Evolutionary conservation across 108 stramenopile species (phyloP), one percentile per base, ranked within the genome.

Genomic region (Cyclotella choctawhatcheeana): DNA sequence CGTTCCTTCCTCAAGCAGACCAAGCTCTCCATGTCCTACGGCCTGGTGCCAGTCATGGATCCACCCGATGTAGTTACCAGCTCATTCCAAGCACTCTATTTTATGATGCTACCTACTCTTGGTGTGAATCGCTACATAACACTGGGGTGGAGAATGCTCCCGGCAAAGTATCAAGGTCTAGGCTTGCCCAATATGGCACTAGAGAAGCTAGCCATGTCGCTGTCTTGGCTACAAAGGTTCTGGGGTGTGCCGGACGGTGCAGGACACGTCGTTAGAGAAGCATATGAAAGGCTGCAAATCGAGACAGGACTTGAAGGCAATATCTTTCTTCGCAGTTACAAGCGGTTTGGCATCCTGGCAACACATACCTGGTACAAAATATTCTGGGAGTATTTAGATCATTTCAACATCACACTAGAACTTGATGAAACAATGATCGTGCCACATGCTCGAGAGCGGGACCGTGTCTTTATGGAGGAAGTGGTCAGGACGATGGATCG

Each of bases 261-360:
- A 7, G 26, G 52, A 34, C 1, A 1, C 1, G 12, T 13, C 17
- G n/a, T 34, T 12, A 0, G 25, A 0, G 10, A 18, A 27, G n/a
- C 29, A 24, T 68, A 40, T n/a, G 67, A 68, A 26, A 20, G 26
- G 1, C n/a, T 44, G n/a, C 40, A 54, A 24, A 21, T 68, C 5
- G 67, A 68, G 1, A 26, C 35, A 43, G 67, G 67, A 1, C 26
- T 68, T 8, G 18, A 55, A 18, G 67, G 54, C 26, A 68, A 68
- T 24, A 24, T 44, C 3, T 5, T 68, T 5, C 22, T n/a, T 10
- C 35, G 24, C n/a, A 20, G 25, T 29, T 56, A 35, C 37, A 1
- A 3, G 3, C 2, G 2, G 2, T 56, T 25, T 53, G 24, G 2
- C 2, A 0, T 5, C 20, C 37, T 56, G 5, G 25, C 34, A 26